These are phyloP conservation scores for Serendipita sp. DNA, from an alignment of 768 basidiomycete genomes.

Conservation along the genomic window DNA sequence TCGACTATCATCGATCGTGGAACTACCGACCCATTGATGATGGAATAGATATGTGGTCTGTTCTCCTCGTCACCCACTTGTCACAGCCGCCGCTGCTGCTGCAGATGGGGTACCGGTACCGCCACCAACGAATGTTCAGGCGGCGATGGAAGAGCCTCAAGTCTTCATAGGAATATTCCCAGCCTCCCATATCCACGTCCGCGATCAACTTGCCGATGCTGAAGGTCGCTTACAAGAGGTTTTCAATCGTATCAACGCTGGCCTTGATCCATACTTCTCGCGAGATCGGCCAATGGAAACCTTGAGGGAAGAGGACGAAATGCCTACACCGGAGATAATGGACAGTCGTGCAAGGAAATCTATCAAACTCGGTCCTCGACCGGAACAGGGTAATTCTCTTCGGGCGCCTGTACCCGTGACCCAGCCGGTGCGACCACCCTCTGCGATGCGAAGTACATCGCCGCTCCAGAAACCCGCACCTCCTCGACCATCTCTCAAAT, in stretches of 20 bases:
- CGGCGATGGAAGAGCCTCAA: conserved; percentile 17
- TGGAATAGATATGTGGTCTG: conserved; percentile 64
- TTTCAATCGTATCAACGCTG: conserved; percentile 24
- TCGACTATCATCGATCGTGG: neutral
- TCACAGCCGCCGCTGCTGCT: conserved; percentile 38
- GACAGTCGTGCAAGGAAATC: conserved; percentile 33
- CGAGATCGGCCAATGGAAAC: conserved; percentile 40
- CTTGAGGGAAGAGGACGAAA: conserved; percentile 39
- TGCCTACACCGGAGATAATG: conserved; percentile 16
- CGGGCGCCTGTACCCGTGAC: conserved; percentile 56
- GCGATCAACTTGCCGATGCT: conserved; percentile 75
- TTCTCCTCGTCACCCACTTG: conserved; percentile 56
- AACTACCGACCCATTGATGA: neutral
- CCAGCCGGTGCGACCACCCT: conserved; percentile 45
- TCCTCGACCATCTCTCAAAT: conserved; percentile 85
- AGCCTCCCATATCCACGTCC: conserved; percentile 70
- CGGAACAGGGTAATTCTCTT: conserved; percentile 58
- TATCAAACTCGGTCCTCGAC: conserved; percentile 56
- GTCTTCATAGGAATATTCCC: conserved; percentile 94
- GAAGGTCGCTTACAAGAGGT: conserved; percentile 72
- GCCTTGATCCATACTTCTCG: conserved; percentile 29
- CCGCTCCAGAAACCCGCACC: conserved; percentile 49
- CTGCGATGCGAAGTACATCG: conserved; percentile 45
- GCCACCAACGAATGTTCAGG: neutral
- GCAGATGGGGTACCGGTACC: neutral